Percentiles rank a stretch among this genome's conserved stretches.
Conservation (phyloP, 352 stramenopile species). For the Globisporangium sylvaticum region DNA sequence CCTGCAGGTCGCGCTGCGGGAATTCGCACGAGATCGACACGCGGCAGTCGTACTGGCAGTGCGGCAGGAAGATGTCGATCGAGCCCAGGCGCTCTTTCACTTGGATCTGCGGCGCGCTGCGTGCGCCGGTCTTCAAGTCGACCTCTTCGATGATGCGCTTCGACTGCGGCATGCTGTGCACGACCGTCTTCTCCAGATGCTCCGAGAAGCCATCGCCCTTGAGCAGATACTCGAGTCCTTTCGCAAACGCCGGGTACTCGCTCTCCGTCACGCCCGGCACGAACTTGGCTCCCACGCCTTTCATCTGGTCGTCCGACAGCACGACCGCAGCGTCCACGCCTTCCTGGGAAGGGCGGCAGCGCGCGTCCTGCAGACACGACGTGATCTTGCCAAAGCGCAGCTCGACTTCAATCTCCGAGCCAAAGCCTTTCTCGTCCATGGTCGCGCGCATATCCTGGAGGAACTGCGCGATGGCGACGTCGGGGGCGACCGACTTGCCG, state of each 20-base stretch:
- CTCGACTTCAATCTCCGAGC: constrained; percentile 78
- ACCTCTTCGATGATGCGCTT: constrained; percentile 81
- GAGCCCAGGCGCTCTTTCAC: constrained; percentile 79
- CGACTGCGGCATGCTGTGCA: constrained; percentile 71
- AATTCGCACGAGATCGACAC: constrained; percentile 85
- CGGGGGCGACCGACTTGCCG: constrained; percentile 55
- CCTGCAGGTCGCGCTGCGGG: constrained; percentile 48
- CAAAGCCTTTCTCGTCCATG: constrained; percentile 79
- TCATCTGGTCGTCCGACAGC: constrained; percentile 74
- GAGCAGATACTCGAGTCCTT: constrained; percentile 61
- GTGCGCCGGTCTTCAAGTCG: constrained; percentile 49
- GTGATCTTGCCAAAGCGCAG: constrained; percentile 81
- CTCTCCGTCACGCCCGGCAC: constrained; percentile 64
- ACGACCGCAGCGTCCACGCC: constrained; percentile 69
- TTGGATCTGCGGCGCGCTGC: constrained; percentile 50
- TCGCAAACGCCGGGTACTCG: constrained; percentile 68
- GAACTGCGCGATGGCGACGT: constrained; percentile 78
- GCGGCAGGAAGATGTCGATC: constrained; percentile 85
- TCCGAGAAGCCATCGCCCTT: constrained; percentile 65
- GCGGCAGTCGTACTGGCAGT: constrained; percentile 82
- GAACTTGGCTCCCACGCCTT: constrained; percentile 74
- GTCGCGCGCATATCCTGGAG: constrained; percentile 69
- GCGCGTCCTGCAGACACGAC: constrained; percentile 65
- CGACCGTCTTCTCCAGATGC: constrained; percentile 76
- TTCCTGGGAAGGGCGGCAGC: constrained; percentile 69